Evolutionary conservation across 805 yeast genomes (phyloP).

Genomic region (Saturnispora quitensis): DNA sequence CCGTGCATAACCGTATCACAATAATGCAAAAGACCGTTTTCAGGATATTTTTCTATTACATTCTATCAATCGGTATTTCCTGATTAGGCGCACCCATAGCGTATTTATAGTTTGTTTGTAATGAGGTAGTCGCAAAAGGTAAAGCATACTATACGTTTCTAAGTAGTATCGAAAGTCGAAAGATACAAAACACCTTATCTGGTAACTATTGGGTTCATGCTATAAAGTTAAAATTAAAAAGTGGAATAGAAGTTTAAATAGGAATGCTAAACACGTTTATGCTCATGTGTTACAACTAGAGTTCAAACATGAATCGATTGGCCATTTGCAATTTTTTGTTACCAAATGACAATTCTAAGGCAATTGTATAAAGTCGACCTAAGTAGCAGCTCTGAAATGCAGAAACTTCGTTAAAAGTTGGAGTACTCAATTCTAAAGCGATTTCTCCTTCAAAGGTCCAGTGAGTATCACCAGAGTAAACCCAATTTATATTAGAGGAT

Average conservation of each 20-base stretch:
- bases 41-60: background rate
- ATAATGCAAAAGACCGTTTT: background rate
- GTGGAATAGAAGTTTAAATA: no score
- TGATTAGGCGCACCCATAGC: background rate
- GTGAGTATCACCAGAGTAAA: background rate
- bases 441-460: background rate
- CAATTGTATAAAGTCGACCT: conserved; percentile 9
- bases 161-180: background rate
- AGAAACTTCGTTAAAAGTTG: background rate
- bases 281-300: background rate
- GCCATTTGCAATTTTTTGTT: conserved; percentile 1
- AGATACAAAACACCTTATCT: no score
- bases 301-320: background rate
- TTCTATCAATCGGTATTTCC: background rate
- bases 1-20: background rate
- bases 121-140: background rate
- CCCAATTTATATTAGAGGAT: background rate
- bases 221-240: no score
- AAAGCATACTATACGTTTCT: no score
- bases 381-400: conserved; percentile 13
- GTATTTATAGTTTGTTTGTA: no score
- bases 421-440: background rate
- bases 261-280: background rate
- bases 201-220: no score
- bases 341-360: conserved; percentile 1